These are phyloP conservation scores for Teratosphaeria nubilosa DNA, from an alignment of 2,329 filamentous ascomycete species.

Conservation along the genomic window DNA sequence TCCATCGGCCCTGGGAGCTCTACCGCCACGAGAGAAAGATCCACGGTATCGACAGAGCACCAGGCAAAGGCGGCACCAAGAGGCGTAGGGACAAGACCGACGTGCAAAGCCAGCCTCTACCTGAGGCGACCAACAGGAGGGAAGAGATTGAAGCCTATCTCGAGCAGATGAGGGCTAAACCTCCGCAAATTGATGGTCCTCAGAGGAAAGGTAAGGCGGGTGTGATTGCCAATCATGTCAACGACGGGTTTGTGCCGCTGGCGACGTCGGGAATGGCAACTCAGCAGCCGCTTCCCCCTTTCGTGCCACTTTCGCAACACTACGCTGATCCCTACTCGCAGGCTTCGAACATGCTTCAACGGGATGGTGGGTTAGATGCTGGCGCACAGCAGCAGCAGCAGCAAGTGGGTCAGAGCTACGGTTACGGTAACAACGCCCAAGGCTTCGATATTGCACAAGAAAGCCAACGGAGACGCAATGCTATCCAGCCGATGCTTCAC, in stretches of 20 bases:
- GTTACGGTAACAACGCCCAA: not conserved
- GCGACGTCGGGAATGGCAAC: not conserved
- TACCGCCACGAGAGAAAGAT: not conserved
- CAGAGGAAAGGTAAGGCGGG: not conserved
- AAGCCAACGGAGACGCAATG: not conserved
- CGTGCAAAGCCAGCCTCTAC: not conserved
- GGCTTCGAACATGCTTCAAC: not conserved
- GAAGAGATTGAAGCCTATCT: not conserved
- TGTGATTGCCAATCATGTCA: not conserved
- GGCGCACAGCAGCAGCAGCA: not conserved
- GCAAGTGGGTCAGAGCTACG: not conserved
- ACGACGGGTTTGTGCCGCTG: not conserved
- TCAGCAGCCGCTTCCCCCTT: not conserved
- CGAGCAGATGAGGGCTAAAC: not conserved
- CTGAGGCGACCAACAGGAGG: not conserved
- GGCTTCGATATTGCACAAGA: not conserved
- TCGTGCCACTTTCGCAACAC: not conserved
- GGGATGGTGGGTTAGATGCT: not conserved
- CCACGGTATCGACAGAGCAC: not conserved
- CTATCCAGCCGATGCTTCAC: not conserved
- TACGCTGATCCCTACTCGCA: not conserved
- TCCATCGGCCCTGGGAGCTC: not conserved
- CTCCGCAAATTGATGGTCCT: not conserved
- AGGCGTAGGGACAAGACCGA: not conserved
- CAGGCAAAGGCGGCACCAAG: not conserved